Conservation (phyloP, 192 early-diverging fungal genomes). For the Backusella tarrabulga region DNA sequence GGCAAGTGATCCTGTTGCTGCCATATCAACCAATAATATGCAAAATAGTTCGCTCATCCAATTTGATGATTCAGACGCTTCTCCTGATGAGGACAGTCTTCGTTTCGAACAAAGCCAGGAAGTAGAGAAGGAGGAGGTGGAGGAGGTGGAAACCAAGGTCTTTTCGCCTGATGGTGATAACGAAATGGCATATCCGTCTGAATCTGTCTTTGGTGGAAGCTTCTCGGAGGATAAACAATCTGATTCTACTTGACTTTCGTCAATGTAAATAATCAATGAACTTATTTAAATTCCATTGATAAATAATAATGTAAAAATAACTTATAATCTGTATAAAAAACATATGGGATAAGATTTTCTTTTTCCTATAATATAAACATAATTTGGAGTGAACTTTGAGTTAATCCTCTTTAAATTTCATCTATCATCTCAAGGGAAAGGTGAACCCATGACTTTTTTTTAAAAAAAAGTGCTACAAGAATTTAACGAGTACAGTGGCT, state of each 20-base stretch:
- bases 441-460: neutral
- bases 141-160: conserved; percentile 10
- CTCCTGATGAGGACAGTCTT: neutral
- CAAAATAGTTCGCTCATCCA: conserved; percentile 31
- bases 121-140: neutral
- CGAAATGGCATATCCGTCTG: conserved; percentile 44
- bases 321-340: neutral
- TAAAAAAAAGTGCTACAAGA: neutral
- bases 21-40: neutral
- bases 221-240: neutral
- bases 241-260: neutral
- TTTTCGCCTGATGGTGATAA: conserved; percentile 62
- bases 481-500: neutral
- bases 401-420: too few relatives aligned
- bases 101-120: conserved; percentile 15
- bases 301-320: neutral
- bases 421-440: neutral
- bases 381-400: neutral
- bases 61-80: conserved; percentile 25
- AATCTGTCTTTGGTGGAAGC: conserved; percentile 24
- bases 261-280: neutral
- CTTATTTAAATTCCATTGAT: neutral
- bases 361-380: neutral
- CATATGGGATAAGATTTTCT: neutral
- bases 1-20: conserved; percentile 24